Conservation (phyloP, 768 basidiomycete species). For the Amanita inopinata region DNA sequence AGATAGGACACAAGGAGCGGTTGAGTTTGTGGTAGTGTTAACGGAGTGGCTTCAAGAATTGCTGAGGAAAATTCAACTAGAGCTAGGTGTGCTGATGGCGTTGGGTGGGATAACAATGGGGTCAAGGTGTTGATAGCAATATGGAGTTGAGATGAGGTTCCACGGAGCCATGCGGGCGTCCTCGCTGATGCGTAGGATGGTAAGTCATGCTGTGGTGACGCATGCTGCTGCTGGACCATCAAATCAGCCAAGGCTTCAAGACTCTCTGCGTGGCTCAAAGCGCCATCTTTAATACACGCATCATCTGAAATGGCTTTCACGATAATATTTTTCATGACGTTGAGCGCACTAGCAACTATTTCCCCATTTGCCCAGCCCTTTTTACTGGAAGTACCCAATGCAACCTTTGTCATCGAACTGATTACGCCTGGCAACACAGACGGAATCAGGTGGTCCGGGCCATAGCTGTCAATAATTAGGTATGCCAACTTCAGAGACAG, state of each 20-base stretch:
- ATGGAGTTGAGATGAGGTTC: slow-evolving; percentile 73
- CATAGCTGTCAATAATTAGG: slow-evolving; percentile 45
- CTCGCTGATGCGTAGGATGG: slow-evolving; percentile 42
- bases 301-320: slow-evolving; percentile 56
- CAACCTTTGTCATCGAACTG: slow-evolving; percentile 65
- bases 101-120: slow-evolving; percentile 63
- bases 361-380: slow-evolving; percentile 73
- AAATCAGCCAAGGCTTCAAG: slow-evolving; percentile 53
- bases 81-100: slow-evolving; percentile 49
- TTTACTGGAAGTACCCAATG: slow-evolving; percentile 39
- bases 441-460: slow-evolving; percentile 43
- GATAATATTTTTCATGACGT: slow-evolving; percentile 45
- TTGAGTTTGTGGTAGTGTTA: slow-evolving; percentile 60
- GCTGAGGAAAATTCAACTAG: slow-evolving; percentile 45
- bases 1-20: slow-evolving; percentile 63
- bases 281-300: slow-evolving; percentile 53
- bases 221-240: slow-evolving; percentile 12
- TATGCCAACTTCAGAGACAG: slow-evolving; percentile 50
- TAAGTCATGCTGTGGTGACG: slow-evolving; percentile 13
- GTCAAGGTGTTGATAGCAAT: slow-evolving; percentile 74
- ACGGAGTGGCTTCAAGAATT: slow-evolving; percentile 43
- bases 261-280: slow-evolving; percentile 39
- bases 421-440: slow-evolving; percentile 79
- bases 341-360: slow-evolving; percentile 46
- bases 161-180: slow-evolving; percentile 70